These are phyloP conservation scores for Furcasterigmium furcatum DNA, from an alignment of 2,329 filamentous ascomycete genomes.

Conservation along the genomic window DNA sequence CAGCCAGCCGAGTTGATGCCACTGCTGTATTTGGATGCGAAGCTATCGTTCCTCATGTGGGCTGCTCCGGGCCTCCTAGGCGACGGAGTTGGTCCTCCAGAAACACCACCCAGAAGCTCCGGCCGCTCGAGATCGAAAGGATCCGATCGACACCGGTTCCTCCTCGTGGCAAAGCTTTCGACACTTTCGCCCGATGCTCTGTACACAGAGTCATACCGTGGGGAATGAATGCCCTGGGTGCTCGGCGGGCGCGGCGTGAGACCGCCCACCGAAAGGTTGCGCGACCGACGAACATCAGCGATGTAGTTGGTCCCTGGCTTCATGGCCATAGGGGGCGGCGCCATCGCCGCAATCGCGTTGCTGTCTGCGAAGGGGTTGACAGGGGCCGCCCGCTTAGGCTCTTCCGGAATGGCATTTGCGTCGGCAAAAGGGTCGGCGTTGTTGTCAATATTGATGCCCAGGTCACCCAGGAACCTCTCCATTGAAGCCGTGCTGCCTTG, in stretches of 20 bases:
- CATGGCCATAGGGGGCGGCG: constrained; percentile 15
- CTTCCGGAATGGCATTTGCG: constrained; percentile 33
- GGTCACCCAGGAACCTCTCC: constrained; percentile 35
- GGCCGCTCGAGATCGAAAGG: constrained; percentile 62
- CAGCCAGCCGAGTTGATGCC: constrained; percentile 43
- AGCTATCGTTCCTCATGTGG: constrained; percentile 34
- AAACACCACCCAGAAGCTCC: constrained; percentile 33
- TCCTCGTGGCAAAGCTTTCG: constrained; percentile 40
- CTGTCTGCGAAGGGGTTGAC: constrained; percentile 47
- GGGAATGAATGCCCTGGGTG: constrained; percentile 11
- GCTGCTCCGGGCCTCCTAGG: constrained; percentile 22
- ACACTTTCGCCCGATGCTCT: constrained; percentile 35
- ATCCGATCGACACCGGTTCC: constrained; percentile 59
- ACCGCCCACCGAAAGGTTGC: constrained; percentile 39
- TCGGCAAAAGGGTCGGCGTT: constrained; percentile 43
- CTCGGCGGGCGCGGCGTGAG: constrained; percentile 19
- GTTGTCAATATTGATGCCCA: constrained; percentile 31
- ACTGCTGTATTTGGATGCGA: constrained; percentile 46
- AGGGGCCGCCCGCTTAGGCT: constrained; percentile 34
- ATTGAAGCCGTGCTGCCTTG: constrained; percentile 27
- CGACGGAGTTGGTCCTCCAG: not conserved
- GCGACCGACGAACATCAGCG: constrained; percentile 43
- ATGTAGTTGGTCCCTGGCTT: constrained; percentile 39
- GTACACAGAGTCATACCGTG: constrained; percentile 33
- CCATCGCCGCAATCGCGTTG: constrained; percentile 33